Evolutionary conservation across 2,329 filamentous ascomycete genomes (phyloP).

Genomic region (Fusarium piperis): DNA sequence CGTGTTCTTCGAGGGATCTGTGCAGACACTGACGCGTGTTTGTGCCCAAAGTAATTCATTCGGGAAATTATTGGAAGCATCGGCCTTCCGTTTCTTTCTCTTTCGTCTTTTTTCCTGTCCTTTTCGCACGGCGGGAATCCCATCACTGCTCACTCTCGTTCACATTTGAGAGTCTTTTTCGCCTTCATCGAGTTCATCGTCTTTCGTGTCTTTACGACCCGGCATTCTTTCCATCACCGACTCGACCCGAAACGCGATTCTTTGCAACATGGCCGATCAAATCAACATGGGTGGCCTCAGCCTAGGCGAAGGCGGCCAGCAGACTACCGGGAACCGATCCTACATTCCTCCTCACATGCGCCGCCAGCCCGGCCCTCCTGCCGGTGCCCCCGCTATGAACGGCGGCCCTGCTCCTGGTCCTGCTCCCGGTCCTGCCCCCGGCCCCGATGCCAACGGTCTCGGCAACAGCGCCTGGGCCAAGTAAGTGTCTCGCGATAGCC

Average conservation of each 20-base stretch:
- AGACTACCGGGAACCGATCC: slow-evolving; percentile 60
- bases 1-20: slow-evolving; percentile 54
- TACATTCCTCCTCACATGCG: slow-evolving; percentile 91
- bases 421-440: slow-evolving; percentile 14
- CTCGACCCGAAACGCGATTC: slow-evolving; percentile 35
- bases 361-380: slow-evolving; percentile 47
- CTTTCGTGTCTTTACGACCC: slow-evolving; percentile 34
- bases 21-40: slow-evolving; percentile 45
- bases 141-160: slow-evolving; percentile 39
- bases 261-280: slow-evolving; percentile 79
- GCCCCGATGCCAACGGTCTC: slow-evolving; percentile 56
- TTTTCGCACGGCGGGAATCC: slow-evolving; percentile 43
- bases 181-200: slow-evolving; percentile 25
- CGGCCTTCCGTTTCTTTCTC: slow-evolving; percentile 49
- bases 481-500: slow-evolving; percentile 53
- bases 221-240: slow-evolving; percentile 29
- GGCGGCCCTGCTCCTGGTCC: slow-evolving; percentile 26
- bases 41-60: slow-evolving; percentile 47
- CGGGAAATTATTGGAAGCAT: slow-evolving; percentile 46
- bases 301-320: slow-evolving; percentile 59
- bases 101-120: slow-evolving; percentile 44
- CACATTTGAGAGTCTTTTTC: slow-evolving; percentile 41
- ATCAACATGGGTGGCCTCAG: slow-evolving; percentile 82
- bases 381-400: slow-evolving; percentile 34
- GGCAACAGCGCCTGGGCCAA: slow-evolving; percentile 73